Evolutionary conservation across 75 land plant species (phyloP).

Genomic region (Cunninghamia lanceolata): DNA sequence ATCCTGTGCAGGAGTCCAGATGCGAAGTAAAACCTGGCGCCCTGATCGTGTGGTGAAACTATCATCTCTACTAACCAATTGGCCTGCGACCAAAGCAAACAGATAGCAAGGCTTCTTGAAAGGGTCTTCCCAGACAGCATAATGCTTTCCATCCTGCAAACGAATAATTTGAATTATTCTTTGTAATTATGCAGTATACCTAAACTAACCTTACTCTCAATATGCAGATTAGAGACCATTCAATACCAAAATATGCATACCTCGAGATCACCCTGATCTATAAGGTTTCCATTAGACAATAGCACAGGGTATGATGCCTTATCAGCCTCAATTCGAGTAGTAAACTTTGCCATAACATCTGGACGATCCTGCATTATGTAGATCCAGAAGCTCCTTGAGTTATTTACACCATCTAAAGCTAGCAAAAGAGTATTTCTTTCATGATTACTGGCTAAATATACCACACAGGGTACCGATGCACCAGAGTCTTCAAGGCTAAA

Average conservation of each 20-base stretch:
- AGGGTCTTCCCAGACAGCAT: constrained; percentile 95
- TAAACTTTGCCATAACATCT: constrained; percentile 93
- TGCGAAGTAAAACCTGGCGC: constrained; percentile 67
- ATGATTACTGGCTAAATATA: not conserved
- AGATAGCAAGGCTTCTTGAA: constrained; percentile 92
- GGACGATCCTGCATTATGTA: constrained; percentile 75
- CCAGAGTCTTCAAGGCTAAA: not conserved
- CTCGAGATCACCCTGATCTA: constrained; percentile 82
- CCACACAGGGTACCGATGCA: not conserved
- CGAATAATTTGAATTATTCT: not conserved
- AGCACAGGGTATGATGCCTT: constrained; percentile 78
- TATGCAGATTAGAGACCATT: not conserved
- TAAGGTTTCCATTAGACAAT: constrained; percentile 89
- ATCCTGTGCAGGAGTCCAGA: constrained; percentile 90
- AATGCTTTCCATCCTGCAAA: constrained; percentile 82
- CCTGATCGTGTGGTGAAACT: constrained; percentile 78
- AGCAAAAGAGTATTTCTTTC: not conserved
- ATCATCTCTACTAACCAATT: constrained; percentile 83
- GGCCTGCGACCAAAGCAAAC: constrained; percentile 96
- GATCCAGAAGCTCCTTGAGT: not conserved
- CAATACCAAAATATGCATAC: constrained; percentile 32
- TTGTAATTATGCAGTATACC: not conserved
- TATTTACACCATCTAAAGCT: not conserved
- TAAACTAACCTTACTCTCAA: not conserved
- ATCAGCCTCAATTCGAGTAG: constrained; percentile 86